Evolutionary conservation across 2,329 filamentous ascomycete species (phyloP).

Genomic region (Fusarium xylarioides): DNA sequence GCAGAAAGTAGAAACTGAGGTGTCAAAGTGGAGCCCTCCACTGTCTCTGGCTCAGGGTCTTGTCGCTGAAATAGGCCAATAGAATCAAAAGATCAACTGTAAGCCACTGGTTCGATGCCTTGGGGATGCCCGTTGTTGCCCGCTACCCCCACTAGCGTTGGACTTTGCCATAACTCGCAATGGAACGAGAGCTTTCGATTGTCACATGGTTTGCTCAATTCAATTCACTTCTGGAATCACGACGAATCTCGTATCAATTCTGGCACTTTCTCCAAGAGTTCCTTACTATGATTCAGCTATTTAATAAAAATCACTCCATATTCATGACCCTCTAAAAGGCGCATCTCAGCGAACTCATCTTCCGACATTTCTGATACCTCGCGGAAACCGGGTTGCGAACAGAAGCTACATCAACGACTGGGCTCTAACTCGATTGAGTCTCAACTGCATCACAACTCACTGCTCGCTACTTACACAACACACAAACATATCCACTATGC

Average conservation of each 20-base stretch:
- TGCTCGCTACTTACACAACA: not conserved
- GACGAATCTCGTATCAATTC: constrained; percentile 11
- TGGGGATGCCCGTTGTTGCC: not conserved
- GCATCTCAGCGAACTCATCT: constrained; percentile 46
- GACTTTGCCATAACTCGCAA: constrained; percentile 5
- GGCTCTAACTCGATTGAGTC: constrained; percentile 31
- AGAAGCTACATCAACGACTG: constrained; percentile 43
- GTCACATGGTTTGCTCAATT: constrained; percentile 26
- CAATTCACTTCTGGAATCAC: constrained; percentile 31
- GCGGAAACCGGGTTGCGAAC: constrained; percentile 45
- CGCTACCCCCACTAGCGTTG: constrained; percentile 14
- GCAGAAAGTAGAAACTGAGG: constrained; percentile 12
- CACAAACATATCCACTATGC: constrained; percentile 28
- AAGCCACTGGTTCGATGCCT: constrained; percentile 13
- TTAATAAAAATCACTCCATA: not conserved
- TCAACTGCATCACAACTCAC: constrained; percentile 19
- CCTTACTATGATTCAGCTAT: not conserved
- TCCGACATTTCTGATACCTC: not conserved
- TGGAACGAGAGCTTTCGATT: not conserved
- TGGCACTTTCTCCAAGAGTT: constrained; percentile 3
- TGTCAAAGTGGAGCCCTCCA: constrained; percentile 5
- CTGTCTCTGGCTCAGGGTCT: not conserved
- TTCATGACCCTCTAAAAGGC: constrained; percentile 23
- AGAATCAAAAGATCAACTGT: not conserved
- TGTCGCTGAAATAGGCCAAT: not conserved